Base-by-base conservation (phyloP, 352 stramenopile species). In the Phytophthora fragariaefolia region DNA sequence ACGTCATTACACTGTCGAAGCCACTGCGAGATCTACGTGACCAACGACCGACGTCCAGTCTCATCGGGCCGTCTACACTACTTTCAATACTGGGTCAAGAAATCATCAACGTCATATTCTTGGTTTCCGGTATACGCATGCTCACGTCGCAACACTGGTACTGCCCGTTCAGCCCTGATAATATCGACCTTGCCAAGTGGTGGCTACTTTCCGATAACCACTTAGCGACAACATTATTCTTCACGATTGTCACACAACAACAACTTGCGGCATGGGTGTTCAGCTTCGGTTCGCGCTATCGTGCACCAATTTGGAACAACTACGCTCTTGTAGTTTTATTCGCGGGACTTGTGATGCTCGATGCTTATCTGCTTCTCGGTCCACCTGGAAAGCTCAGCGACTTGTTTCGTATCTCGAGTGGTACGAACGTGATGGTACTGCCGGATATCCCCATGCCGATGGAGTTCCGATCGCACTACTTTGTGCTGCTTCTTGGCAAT, bases 1-100 rank as follows among this genome's bases (percentile, higher is more conserved):
- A 88, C 59, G 77, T 71, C 4, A 85, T 96, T 55, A 84, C 74
- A 8, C 71, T 94, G 18, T 73, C 80, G 27, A 68, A 82, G n/a
- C 86, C 87, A 8, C 32, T 75, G n/a, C 47, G 47, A 12, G 43
- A 66, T 2, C 45, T 74, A 18, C 63, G 65, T 0, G 62, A 64
- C 6, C 49, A 74, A 27, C 61, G 83, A 7, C 43, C 43, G 23
- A 50, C 82, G 20, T 82, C 80, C 1, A 89, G 76, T 22, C 58
- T 92, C 53, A 71, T 92, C 27, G 82, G 80, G 7, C 63, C 70
- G 2, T 66, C 74, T n/a, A 89, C 79, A 9, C 34, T 90, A 3
- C 45, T 54, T 6, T 85, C 67, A 51, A 66, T 70, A 32, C 55
- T 81, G 12, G 80, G 82, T 12, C 63, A 87, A 43, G 59, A 87